Evolutionary conservation across 805 yeast genomes (phyloP), one percentile per base, ranked within the genome.

Genomic region (Candida mattraensis): DNA sequence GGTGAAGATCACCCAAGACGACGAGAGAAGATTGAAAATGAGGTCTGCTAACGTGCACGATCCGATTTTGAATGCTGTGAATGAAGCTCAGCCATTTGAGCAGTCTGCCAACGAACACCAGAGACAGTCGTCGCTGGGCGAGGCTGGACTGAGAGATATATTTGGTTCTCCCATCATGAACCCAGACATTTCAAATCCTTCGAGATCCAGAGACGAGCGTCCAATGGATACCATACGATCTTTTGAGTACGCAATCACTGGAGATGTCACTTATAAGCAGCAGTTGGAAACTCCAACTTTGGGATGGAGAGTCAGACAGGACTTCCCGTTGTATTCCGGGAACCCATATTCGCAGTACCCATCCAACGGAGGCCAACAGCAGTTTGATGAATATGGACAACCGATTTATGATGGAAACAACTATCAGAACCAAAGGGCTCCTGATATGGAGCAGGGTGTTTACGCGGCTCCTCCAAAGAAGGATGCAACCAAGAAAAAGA

Each of bases 61-160:
- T 64, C 97, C 96, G n/a, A 81, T 93, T 41, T 67, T 93, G 44
- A 74, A 83, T 23, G 99, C 99, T 3, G 94, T 93, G 29, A 88
- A 84, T 56, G 98, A 91, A 62, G 91, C 83, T 7, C 98, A 93
- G 67, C 99, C 99, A 7, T 93, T 87, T 58, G 96, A 93, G 63
- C 76, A 75, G 56, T 51, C 59, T 46, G 54, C 68, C 66, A 60
- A 58, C 36, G 50, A 48, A 18, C 68, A 63, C 39, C 57, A 56
- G 27, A 54, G 67, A 51, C 54, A 46, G 33, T 48, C 61, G 6
- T 61, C 66, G 14, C 39, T 61, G 33, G 54, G 60, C 27, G 53
- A 54, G 17, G 69, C 67, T 26, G 79, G 80, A 18, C 55, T 79
- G 51, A 76, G 76, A 49, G 99, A 93, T 60, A 79, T 87, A 27